Base-by-base conservation (phyloP, 2,329 filamentous ascomycete species). In the Dactylellina leptospora region DNA sequence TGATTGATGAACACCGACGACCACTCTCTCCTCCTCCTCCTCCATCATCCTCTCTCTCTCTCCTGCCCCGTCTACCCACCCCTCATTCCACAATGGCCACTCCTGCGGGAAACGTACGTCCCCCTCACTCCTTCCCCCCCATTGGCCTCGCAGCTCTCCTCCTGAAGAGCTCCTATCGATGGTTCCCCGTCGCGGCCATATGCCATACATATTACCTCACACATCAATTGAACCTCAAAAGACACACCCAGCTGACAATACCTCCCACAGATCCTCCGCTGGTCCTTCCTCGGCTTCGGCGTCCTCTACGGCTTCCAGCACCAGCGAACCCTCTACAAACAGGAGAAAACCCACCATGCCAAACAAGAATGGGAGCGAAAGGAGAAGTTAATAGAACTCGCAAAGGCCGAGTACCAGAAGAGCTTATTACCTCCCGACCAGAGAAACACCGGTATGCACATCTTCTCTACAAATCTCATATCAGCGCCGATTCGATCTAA, bases 261-360 rank as follows among this genome's bases (percentile, higher is more conserved):
- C 9, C 16, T 11, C 20, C 4, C 22, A 63, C 82, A 99, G 95
- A 93, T 99, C 82, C 87, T 97, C 82, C 93, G 95, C 83, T 99
- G 93, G 86, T 93, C 92, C 80, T 93, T 93, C 80, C 90, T 99
- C 77, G 90, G 88, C 79, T 85, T 92, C 79, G 95, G 95, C 81
- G 84, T 97, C 80, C 89, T 96, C 83, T 99, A 99, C 85, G 95
- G 95, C 81, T 88, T 96, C 84, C 91, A 89, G 82, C 93, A 96
- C 85, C 95, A 99, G 84, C 85, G 89, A 79, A 86, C 87, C 74
- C 89, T 99, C 81, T 88, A 83, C 77, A 82, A 90, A 64, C 82
- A 86, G 78, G 87, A 92, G 79, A 90, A 88, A 82, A 82, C 85
- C 74, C 84, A 88, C 76, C 86, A 88, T 78, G 85, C 87, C 78